Conservation (phyloP, 352 stramenopile genomes). For the Globisporangium acanthophoron region DNA sequence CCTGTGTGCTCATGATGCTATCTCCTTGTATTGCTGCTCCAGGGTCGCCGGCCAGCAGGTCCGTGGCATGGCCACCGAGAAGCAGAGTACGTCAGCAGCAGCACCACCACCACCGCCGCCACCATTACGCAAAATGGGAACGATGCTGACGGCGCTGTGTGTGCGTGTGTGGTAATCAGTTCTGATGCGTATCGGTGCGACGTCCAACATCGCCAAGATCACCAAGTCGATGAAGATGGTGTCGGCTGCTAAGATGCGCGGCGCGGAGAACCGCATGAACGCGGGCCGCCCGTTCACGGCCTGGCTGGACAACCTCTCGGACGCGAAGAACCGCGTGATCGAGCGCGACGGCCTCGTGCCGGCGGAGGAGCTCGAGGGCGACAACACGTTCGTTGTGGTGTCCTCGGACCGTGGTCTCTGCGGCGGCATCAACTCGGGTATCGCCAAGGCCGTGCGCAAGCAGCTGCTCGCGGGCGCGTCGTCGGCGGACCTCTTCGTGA, state of each 20-base stretch:
- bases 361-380: conserved; percentile 72
- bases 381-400: conserved; percentile 94
- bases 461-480: conserved; percentile 67
- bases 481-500: conserved; percentile 89
- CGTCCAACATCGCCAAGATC: conserved; percentile 99
- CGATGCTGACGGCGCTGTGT: not conserved
- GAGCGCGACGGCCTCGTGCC: conserved; percentile 86
- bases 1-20: not conserved
- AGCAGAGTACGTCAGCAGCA: conserved; percentile 87
- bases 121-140: no score
- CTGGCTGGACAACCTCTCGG: conserved; percentile 80
- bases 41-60: conserved; percentile 68
- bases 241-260: conserved; percentile 98
- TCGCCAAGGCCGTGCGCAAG: conserved; percentile 88
- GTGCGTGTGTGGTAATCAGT: conserved; percentile 15
- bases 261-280: conserved; percentile 90
- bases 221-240: conserved; percentile 99
- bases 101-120: not conserved
- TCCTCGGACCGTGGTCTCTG: conserved; percentile 98
- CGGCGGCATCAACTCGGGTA: conserved; percentile 97
- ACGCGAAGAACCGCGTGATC: conserved; percentile 66
- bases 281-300: conserved; percentile 78
- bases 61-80: conserved; percentile 98
- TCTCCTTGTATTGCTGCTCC: not conserved
- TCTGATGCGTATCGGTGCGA: conserved; percentile 96